A percentile compares a stretch with the other conserved stretches of the same genome.
Evolutionary conservation across 805 yeast genomes (phyloP).

Genomic region (Yueomyces sinensis): DNA sequence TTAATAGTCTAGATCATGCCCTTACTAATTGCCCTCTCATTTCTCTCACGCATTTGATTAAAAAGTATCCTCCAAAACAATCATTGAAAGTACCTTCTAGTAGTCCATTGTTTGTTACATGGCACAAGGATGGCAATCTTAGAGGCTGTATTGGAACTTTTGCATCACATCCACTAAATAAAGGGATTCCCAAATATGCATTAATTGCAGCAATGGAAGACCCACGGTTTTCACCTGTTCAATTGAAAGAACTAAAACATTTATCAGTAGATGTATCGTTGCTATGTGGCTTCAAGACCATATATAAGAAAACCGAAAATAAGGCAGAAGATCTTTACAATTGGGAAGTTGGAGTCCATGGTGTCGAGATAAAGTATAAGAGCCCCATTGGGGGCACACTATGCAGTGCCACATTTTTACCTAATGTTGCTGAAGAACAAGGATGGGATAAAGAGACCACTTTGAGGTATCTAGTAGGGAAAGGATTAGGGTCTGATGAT

Average conservation of each 20-base stretch:
- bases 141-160: slow-evolving; percentile 96
- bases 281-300: slow-evolving; percentile 27
- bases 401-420: slow-evolving; percentile 72
- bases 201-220: slow-evolving; percentile 66
- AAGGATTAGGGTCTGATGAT: slow-evolving; percentile 18
- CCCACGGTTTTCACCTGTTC: slow-evolving; percentile 59
- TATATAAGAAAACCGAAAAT: slow-evolving; percentile 33
- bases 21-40: too few species aligned
- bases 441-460: slow-evolving; percentile 40
- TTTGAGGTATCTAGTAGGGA: slow-evolving; percentile 2
- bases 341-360: slow-evolving; percentile 79
- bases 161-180: slow-evolving; percentile 34
- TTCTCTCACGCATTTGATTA: too few species aligned
- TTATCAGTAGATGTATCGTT: slow-evolving; percentile 29
- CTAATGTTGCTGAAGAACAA: slow-evolving; percentile 82
- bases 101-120: neutral
- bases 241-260: slow-evolving; percentile 35
- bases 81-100: neutral
- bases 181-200: slow-evolving; percentile 53
- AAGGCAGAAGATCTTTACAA: slow-evolving; percentile 38
- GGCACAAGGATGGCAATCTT: slow-evolving; percentile 17
- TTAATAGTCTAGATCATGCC: neutral
- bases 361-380: slow-evolving; percentile 48
- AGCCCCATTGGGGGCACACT: slow-evolving; percentile 23
- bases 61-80: neutral